Percentiles rank a stretch among this genome's conserved stretches.
These are phyloP conservation scores for Podospora pseudoanserina DNA, from an alignment of 495 filamentous ascomycete species.

Conservation along the genomic window DNA sequence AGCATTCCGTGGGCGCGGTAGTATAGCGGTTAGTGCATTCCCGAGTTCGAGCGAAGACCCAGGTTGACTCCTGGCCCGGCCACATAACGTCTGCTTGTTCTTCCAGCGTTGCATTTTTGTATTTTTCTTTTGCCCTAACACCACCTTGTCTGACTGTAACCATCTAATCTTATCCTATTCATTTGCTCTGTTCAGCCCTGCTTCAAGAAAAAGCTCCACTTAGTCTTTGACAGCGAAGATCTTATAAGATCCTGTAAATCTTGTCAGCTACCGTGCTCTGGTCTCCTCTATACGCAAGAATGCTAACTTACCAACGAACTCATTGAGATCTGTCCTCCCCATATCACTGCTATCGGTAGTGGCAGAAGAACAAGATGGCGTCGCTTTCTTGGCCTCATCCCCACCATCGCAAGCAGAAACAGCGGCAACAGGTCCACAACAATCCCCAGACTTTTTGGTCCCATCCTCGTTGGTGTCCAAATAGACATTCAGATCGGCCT, in stretches of 20 bases:
- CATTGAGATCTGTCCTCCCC: constrained; percentile 41
- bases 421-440: constrained; percentile 2
- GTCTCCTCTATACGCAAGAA: not conserved
- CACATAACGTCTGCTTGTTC: too few species aligned
- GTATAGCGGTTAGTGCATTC: too few species aligned
- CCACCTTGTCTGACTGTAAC: too few species aligned
- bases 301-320: constrained; percentile 49
- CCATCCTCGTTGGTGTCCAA: constrained; percentile 34
- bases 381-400: not conserved
- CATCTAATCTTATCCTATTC: too few species aligned
- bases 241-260: not conserved
- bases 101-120: too few species aligned
- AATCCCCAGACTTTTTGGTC: constrained; percentile 12
- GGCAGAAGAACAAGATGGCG: constrained; percentile 3
- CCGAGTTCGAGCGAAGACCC: too few species aligned
- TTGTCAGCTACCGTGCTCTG: not conserved
- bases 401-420: constrained; percentile 1
- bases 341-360: not conserved
- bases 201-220: too few species aligned
- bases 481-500: constrained; percentile 58
- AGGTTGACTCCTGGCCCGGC: too few species aligned
- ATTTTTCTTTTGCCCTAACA: too few species aligned
- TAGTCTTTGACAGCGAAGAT: not conserved
- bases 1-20: too few species aligned
- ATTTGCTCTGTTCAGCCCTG: too few species aligned